Conservation (phyloP, 164 flowering plant genomes). For the Buxus sempervirens region DNA sequence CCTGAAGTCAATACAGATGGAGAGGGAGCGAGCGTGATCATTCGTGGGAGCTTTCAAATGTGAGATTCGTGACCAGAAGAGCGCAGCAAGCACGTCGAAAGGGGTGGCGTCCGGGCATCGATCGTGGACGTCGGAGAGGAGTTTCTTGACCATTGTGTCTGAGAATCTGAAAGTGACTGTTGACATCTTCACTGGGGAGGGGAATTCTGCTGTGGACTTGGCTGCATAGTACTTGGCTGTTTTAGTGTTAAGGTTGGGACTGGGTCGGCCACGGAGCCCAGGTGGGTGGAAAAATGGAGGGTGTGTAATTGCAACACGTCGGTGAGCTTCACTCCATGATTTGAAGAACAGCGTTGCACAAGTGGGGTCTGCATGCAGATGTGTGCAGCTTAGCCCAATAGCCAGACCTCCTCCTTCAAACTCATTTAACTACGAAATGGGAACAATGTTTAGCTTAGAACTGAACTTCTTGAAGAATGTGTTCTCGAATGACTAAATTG, state of each 20-base stretch:
- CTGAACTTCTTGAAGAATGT: no score
- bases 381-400: slow-evolving; percentile 68
- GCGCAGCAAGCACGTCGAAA: slow-evolving; percentile 59
- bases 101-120: slow-evolving; percentile 58
- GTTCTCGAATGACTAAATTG: no score
- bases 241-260: slow-evolving; percentile 21
- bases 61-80: slow-evolving; percentile 53
- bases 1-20: slow-evolving; percentile 55
- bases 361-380: slow-evolving; percentile 66
- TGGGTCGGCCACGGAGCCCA: slow-evolving; percentile 17
- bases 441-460: no score
- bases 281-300: slow-evolving; percentile 47
- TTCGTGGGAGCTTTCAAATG: slow-evolving; percentile 15
- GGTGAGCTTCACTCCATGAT: slow-evolving; percentile 57
- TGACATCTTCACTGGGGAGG: slow-evolving; percentile 34
- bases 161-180: slow-evolving; percentile 65
- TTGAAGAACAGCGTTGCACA: slow-evolving; percentile 42
- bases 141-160: slow-evolving; percentile 31
- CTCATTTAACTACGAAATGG: slow-evolving; percentile 50
- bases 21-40: slow-evolving; percentile 22
- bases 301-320: slow-evolving; percentile 30
- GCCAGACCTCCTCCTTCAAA: slow-evolving; percentile 78
- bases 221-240: slow-evolving; percentile 30
- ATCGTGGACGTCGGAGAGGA: slow-evolving; percentile 36
- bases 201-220: slow-evolving; percentile 19